phyloP scores from a whole-genome alignment of 257 asterid genomes.

The Misopates orontium region DNA sequence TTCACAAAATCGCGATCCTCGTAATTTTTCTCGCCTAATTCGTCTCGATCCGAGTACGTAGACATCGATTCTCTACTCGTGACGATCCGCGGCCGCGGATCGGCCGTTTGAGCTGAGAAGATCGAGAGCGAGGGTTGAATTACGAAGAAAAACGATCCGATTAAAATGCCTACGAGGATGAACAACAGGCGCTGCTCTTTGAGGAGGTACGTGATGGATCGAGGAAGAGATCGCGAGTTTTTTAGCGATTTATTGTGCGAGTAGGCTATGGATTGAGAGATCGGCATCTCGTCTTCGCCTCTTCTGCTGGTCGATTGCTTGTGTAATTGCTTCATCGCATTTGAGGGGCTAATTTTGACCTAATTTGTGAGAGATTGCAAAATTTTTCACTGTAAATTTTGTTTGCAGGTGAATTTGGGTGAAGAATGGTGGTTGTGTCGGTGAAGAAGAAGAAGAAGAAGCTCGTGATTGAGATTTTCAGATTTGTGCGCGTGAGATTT shows the following conservation, averaged over 20 bases:
- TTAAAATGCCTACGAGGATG: slow-evolving; percentile 68
- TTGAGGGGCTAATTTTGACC: background rate
- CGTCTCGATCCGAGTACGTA: slow-evolving; percentile 13
- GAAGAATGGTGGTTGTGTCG: no score
- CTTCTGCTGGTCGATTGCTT: slow-evolving; percentile 59
- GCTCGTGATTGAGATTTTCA: slow-evolving; percentile 30
- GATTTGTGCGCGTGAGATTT: no score
- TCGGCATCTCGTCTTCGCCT: slow-evolving; percentile 64
- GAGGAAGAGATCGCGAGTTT: slow-evolving; percentile 36
- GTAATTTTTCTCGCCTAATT: background rate
- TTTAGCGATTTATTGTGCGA: slow-evolving; percentile 72
- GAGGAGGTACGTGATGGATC: slow-evolving; percentile 74
- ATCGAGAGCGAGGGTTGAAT: slow-evolving; percentile 58
- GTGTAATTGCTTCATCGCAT: slow-evolving; percentile 82
- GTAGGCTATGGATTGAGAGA: slow-evolving; percentile 50
- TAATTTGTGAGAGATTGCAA: no score
- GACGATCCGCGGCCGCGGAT: slow-evolving; percentile 29
- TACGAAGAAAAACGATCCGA: slow-evolving; percentile 80
- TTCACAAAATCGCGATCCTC: slow-evolving; percentile 8
- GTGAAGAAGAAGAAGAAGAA: slow-evolving; percentile 25
- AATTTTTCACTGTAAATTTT: no score
- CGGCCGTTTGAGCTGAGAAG: slow-evolving; percentile 36
- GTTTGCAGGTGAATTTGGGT: no score
- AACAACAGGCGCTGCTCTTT: slow-evolving; percentile 83
- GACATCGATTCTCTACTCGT: slow-evolving; percentile 34